Evolutionary conservation across 805 yeast genomes (phyloP), one percentile per base, ranked within the genome.

Genomic region (Candida wancherniae): DNA sequence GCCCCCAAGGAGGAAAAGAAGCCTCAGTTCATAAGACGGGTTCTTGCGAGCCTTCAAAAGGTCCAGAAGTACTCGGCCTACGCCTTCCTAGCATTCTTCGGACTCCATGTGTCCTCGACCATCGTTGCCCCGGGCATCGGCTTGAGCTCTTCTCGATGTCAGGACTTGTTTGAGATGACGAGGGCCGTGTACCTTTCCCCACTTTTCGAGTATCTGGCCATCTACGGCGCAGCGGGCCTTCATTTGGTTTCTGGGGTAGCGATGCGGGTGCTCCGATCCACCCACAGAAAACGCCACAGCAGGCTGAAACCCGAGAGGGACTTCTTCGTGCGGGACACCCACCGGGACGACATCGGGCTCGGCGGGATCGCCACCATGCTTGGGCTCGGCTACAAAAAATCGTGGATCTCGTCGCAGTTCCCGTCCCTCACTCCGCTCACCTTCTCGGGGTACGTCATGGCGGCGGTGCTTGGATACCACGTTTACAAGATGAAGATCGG

Each of bases 61-160:
- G 29, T 49, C 14, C 92, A 83, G 54, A 73, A 73, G 48, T 77
- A 73, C 51, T 71, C 84, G 9, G 76, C 84, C 0, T 66, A 74
- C 29, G 61, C 76, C 7, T 75, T 83, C 49, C 48, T 70, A 0
- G 55, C 68, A 2, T 83, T 83, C 48, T 53, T 77, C 1, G 67
- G 73, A 1, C 53, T 82, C 7, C 92, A 83, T 50, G 45, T 73
- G 0, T 37, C 74, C 1, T 63, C 80, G 0, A 80, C 77, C 4
- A 58, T 73, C 0, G 41, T 73, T 2, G 63, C 71, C 0, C 90
- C 92, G 0, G 48, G 69, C 4, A 26, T 61, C 5, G 50, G 52
- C 4, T 45, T 74, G 4, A 69, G 74, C 6, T 34, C 56, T 1
- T 63, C 52, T 0, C 33, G 64, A 3, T 71, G 74, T 3, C 71